These are phyloP conservation scores for Kwoniella sp. DNA, from an alignment of 768 basidiomycete species.

Conservation along the genomic window DNA sequence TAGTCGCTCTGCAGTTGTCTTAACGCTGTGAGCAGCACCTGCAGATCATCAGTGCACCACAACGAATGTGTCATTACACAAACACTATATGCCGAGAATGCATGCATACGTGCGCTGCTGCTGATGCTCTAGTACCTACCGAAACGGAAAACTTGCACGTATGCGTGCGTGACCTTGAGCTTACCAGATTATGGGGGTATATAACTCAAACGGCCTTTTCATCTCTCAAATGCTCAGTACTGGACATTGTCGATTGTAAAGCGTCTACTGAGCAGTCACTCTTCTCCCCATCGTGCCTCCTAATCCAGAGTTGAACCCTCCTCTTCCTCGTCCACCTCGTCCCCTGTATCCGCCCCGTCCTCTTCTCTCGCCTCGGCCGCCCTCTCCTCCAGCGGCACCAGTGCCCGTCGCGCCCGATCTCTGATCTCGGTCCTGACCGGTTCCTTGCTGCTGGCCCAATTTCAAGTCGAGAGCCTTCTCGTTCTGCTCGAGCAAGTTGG, in stretches of 20 bases:
- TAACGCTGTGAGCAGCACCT: no score
- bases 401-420: background rate
- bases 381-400: conserved; percentile 21
- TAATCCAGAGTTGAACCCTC: conserved; percentile 50
- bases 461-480: conserved; percentile 86
- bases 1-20: no score
- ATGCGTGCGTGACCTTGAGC: background rate
- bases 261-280: conserved; percentile 28
- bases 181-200: background rate
- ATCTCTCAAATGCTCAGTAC: no score
- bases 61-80: no score
- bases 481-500: conserved; percentile 82
- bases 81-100: background rate
- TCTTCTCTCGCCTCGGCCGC: conserved; percentile 64
- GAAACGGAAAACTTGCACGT: background rate
- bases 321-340: conserved; percentile 46
- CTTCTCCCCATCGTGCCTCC: conserved; percentile 36
- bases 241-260: no score
- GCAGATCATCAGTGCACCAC: no score
- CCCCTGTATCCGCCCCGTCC: conserved; percentile 39
- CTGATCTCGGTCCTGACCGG: conserved; percentile 63
- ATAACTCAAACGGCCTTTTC: background rate
- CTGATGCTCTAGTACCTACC: background rate
- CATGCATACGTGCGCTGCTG: background rate
- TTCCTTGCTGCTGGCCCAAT: conserved; percentile 74